Evolutionary conservation across 108 stramenopile species (phyloP), one percentile per base, ranked within the genome.

Genomic region (Epipyxis sp.): DNA sequence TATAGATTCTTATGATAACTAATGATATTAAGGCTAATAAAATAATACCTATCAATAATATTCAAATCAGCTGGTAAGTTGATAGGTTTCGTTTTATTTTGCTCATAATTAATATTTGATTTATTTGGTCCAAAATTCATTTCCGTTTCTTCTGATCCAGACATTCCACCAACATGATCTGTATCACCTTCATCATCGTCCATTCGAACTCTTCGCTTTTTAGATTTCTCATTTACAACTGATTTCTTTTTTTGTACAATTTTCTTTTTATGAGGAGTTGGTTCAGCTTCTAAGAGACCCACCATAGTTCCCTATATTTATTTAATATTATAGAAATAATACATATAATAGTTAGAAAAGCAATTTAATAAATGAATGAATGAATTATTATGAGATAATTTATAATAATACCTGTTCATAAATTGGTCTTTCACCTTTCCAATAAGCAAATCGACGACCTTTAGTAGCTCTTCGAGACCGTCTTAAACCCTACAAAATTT

Each of bases 391-490:
- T n/a, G n/a, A n/a, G n/a, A n/a, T n/a, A n/a, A n/a, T n/a, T n/a
- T n/a, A n/a, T n/a, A n/a, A n/a, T n/a, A n/a, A n/a, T n/a, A n/a
- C n/a, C n/a, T n/a, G 32, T 10, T 86, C 90, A 76, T 91, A 94
- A 59, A 90, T 84, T n/a, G 88, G 39, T 65, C 88, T 84, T 82
- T 95, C 95, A 79, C 90, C 91, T 82, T 92, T 93, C 95, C 95
- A 95, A 72, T 79, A 95, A 39, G 3, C 20, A 37, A 74, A 74
- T 37, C 71, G 6, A 39, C 25, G 25, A 6, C 71, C 71, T 42
- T 74, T 74, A 10, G 71, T 74, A 13, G 71, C 71, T 34, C 71
- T 39, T 27, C 34, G 3, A 10, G 46, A 54, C 25, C 6, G 3
- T 29, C 71, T 39, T 37, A 32, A 13, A 25, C 25, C 20, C 54